These are phyloP conservation scores for Vaccinium macrocarpon DNA, from an alignment of 148 eudicot species.

Conservation along the genomic window DNA sequence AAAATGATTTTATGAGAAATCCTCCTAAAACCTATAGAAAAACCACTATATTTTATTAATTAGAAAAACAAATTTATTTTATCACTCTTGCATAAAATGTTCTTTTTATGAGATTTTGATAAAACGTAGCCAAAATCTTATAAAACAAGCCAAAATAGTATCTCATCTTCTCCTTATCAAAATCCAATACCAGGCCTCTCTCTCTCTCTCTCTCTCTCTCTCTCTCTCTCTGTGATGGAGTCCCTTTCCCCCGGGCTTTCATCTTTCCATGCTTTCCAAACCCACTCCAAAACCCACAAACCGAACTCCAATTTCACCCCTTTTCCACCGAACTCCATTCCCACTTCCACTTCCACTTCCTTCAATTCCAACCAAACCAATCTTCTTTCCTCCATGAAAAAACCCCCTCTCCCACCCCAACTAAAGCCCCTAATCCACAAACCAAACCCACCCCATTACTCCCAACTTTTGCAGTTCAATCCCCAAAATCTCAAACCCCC, in stretches of 20 bases:
- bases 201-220: slow-evolving; percentile 7
- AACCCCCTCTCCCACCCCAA: slow-evolving; percentile 11
- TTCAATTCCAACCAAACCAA: slow-evolving; percentile 9
- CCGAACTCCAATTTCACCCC: slow-evolving; percentile 23
- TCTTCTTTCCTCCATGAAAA: slow-evolving; percentile 13
- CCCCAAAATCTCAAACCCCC: slow-evolving; percentile 21
- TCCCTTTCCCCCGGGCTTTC: slow-evolving; percentile 55
- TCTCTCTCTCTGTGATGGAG: slow-evolving; percentile 39
- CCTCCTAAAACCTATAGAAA: no score
- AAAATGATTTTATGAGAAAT: no score
- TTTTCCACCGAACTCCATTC: slow-evolving; percentile 10
- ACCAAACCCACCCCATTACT: slow-evolving; percentile 12
- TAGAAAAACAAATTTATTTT: no score
- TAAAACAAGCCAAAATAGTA: no score
- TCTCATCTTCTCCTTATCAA: slow-evolving; percentile 30
- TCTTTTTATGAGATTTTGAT: no score
- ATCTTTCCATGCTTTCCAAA: slow-evolving; percentile 41
- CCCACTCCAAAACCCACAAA: slow-evolving; percentile 42
- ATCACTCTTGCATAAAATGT: no score
- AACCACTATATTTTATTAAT: no score
- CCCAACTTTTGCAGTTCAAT: slow-evolving; percentile 5
- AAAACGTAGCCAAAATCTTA: no score
- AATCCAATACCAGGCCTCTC: neutral
- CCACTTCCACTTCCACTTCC: neutral
- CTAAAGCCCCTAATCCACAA: slow-evolving; percentile 13